Base-by-base conservation (phyloP, 148 eudicot species). In the Euryodendron excelsum region DNA sequence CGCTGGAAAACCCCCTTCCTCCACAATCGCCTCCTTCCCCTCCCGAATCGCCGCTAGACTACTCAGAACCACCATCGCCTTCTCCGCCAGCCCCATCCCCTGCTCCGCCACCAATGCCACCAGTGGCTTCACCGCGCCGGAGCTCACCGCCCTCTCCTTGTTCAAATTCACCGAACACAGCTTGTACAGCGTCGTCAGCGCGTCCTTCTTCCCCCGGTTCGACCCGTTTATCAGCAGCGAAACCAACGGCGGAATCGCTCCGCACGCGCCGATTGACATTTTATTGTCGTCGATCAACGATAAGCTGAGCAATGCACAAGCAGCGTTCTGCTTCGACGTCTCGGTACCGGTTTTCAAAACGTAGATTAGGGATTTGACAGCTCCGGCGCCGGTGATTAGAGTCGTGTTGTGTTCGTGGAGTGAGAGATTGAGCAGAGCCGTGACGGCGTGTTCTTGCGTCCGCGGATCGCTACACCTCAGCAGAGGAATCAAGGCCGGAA, bases 391-490 rank as follows among this genome's bases (percentile, higher is more conserved):
- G 0, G 92, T 65, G 23, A 94, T 89, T 1, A 82, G 72, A 11
- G 58, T 31, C 78, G 85, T 90, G 76, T 91, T 94, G 1, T 78
- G 82, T n/a, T 85, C 90, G 28, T 72, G 87, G 2, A 94, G 85
- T 0, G 98, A 94, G 2, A 94, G 63, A 39, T 94, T 94, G 0
- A 94, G 75, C 7, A 94, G 30, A 4, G 98, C 98, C 10, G 98
- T 94, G 0, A 94, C 98, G 0, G 98, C 89, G 67, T 94, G 93
- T 69, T 94, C 96, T 61, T 94, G 98, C 8, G 94, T 87, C 90
- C 85, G 80, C 5, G 94, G 96, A 78, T 94, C 98, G 5, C 80
- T 70, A 34, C 89, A 89, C 13, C 86, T 82, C 21, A 94, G 86
- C 10, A 94, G 90, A 13, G 86, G 85, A 20, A 90, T 82, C 1